Conservation (phyloP, 495 filamentous ascomycete genomes). For the Talaromyces stipitatus region DNA sequence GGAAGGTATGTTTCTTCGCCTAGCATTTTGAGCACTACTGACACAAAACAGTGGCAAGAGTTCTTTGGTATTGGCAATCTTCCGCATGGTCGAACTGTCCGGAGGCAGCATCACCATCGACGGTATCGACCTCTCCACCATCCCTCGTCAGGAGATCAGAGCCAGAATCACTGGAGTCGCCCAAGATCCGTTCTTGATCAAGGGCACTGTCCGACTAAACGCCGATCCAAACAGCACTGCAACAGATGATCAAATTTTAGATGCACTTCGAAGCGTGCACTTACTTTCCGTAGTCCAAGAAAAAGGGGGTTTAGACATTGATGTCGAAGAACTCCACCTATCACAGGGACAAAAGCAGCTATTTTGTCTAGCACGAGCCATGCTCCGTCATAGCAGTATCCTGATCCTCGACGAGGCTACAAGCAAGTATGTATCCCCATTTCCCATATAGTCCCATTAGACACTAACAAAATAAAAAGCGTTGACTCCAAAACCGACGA, state of each 20-base stretch:
- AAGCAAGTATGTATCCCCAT: slow-evolving; percentile 23
- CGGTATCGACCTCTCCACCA: slow-evolving; percentile 35
- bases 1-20: slow-evolving; percentile 25
- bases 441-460: slow-evolving; percentile 14
- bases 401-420: slow-evolving; percentile 39
- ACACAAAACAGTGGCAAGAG: slow-evolving; percentile 34
- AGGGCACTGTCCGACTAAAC: slow-evolving; percentile 33
- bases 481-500: slow-evolving; percentile 50
- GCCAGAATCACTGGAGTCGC: slow-evolving; percentile 44
- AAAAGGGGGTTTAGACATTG: slow-evolving; percentile 34
- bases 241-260: slow-evolving; percentile 24
- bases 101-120: slow-evolving; percentile 40
- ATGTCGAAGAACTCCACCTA: slow-evolving; percentile 33
- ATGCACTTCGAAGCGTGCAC: slow-evolving; percentile 33
- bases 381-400: slow-evolving; percentile 36
- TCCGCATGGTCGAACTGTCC: slow-evolving; percentile 44
- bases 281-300: slow-evolving; percentile 29
- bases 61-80: slow-evolving; percentile 43
- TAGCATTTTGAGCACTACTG: slow-evolving; percentile 5
- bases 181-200: slow-evolving; percentile 51
- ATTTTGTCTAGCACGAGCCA: slow-evolving; percentile 47
- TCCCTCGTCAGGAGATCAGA: slow-evolving; percentile 40
- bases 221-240: slow-evolving; percentile 27
- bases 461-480: slow-evolving; percentile 14
- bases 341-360: slow-evolving; percentile 54